Conservation (phyloP, 257 asterid genomes). For the Solanum sejunctum region DNA sequence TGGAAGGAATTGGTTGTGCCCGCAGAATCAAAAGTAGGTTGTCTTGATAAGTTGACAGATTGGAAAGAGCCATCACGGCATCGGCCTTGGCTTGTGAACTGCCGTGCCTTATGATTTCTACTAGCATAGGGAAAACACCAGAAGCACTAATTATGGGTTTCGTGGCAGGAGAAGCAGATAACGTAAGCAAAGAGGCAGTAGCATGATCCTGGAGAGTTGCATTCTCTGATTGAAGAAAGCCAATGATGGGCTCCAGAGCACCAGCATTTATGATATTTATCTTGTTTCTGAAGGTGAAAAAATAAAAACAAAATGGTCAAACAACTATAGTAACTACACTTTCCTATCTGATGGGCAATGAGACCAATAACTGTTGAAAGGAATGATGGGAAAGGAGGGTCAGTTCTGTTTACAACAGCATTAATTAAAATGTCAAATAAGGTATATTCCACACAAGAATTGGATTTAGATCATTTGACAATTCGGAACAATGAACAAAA, state of each 20-base stretch:
- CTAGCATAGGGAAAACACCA: slow-evolving; percentile 82
- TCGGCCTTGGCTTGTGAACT: slow-evolving; percentile 63
- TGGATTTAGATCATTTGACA: neutral
- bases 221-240: slow-evolving; percentile 57
- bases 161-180: slow-evolving; percentile 76
- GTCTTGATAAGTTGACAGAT: slow-evolving; percentile 60
- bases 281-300: slow-evolving; percentile 56
- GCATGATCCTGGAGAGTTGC: slow-evolving; percentile 62
- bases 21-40: slow-evolving; percentile 40
- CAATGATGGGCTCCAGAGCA: slow-evolving; percentile 59
- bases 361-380: neutral
- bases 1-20: slow-evolving; percentile 51
- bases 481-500: neutral
- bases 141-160: slow-evolving; percentile 72
- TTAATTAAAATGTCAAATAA: neutral
- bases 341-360: neutral
- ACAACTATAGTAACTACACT: neutral
- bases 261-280: slow-evolving; percentile 64
- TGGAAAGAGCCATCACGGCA: slow-evolving; percentile 83
- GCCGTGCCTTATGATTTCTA: slow-evolving; percentile 37
- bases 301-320: neutral
- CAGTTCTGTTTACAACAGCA: neutral
- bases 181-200: slow-evolving; percentile 71
- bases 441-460: neutral
- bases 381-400: neutral